Evolutionary conservation across 2,329 filamentous ascomycete genomes (phyloP), one percentile per base, ranked within the genome.

Genomic region (Paecilomyces sp.): DNA sequence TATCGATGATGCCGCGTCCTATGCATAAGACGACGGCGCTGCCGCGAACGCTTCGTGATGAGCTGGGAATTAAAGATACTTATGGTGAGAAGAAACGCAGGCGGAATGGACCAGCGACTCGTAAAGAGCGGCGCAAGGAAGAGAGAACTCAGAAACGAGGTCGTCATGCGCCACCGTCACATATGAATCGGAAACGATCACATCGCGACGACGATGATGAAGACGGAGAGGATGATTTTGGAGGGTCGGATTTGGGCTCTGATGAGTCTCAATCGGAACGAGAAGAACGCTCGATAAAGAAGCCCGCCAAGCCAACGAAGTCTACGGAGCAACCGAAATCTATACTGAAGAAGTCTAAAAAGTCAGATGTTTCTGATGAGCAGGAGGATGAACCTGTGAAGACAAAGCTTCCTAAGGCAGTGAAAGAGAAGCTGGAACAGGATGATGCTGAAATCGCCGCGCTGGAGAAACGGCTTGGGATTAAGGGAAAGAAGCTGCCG

Each of bases 371-470:
- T 54, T 67, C 71, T 5, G 67, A 70, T 24, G 67, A 70, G 3
- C 61, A 64, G n/a, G 66, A 67, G 6, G 67, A 69, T 57, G 63
- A 67, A 9, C 34, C 54, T 28, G 25, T 36, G 15, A 41, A 58
- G 2, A 58, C 56, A 11, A 69, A 70, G 56, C 57, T 75, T 25
- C 73, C 78, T 0, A 70, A 68, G 61, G 67, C 66, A 0, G 78
- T 86, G n/a, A 85, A 82, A 68, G 83, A 87, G 3, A 85, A 84
- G 65, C 78, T 97, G 3, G 87, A 85, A 0, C 81, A 90, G 62
- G 93, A 99, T 60, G 92, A 97, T 68, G 90, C 87, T 1, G 91
- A 96, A 66, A 97, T 99, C 66, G 88, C 88, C 22, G 87, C 87
- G 2, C 79, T 97, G 33, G 94, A 99, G 77, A 92, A 88, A 73